Conservation (phyloP, 495 filamentous ascomycete species). For the Penicillium herquei region DNA sequence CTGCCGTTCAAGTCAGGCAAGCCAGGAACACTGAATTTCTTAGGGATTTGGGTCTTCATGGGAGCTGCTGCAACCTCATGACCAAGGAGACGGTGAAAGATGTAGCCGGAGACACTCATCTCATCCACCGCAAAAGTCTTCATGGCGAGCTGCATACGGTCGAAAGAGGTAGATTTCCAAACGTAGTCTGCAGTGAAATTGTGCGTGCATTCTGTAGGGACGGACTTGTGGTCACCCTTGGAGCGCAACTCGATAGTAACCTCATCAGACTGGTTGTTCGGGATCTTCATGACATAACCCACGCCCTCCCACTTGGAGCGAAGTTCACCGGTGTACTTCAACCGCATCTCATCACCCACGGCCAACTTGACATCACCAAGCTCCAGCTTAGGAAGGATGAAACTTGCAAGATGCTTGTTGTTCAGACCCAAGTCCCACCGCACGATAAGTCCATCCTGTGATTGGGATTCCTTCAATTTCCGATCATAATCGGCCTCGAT, state of each 20-base stretch:
- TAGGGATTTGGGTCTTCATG: conserved; percentile 94
- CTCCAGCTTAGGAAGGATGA: conserved; percentile 94
- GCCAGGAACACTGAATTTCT: conserved; percentile 94
- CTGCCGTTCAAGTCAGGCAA: conserved; percentile 93
- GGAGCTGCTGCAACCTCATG: conserved; percentile 95
- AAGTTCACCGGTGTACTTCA: conserved; percentile 94
- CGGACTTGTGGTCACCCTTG: conserved; percentile 87
- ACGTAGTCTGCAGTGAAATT: conserved; percentile 99
- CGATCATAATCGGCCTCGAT: conserved; percentile 99
- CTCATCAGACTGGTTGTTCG: conserved; percentile 98
- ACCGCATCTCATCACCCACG: conserved; percentile 96
- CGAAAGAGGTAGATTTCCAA: conserved; percentile 99
- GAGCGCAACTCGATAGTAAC: conserved; percentile 93
- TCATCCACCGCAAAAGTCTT: conserved; percentile 99
- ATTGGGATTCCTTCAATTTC: conserved; percentile 97
- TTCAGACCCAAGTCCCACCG: conserved; percentile 96
- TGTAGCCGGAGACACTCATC: conserved; percentile 97
- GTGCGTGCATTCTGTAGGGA: conserved; percentile 96
- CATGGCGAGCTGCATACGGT: conserved; percentile 99
- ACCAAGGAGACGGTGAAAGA: conserved; percentile 95
- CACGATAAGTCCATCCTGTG: conserved; percentile 89
- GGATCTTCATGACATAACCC: conserved; percentile 98
- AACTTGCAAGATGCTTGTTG: conserved; percentile 96
- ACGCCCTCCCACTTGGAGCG: conserved; percentile 96
- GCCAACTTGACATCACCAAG: conserved; percentile 97